These are phyloP conservation scores for Pseudogymnoascus pannorum DNA, from an alignment of 2,329 filamentous ascomycete species.

Conservation along the genomic window DNA sequence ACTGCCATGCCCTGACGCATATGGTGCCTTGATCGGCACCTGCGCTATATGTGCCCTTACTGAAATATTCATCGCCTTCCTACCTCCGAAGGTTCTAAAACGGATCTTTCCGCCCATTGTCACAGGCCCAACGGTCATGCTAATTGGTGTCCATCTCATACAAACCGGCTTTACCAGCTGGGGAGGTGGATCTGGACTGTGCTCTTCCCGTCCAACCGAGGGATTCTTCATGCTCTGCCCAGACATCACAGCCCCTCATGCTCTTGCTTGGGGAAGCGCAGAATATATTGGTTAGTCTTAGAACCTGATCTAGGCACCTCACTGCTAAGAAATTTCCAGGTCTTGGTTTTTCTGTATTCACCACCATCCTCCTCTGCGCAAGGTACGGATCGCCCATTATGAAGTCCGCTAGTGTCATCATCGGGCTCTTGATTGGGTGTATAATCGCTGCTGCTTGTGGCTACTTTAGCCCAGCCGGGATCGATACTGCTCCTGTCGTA, in stretches of 20 bases:
- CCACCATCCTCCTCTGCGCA: constrained; percentile 73
- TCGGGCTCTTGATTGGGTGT: constrained; percentile 68
- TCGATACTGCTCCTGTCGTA: constrained; percentile 58
- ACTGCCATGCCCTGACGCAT: constrained; percentile 57
- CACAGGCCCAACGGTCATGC: constrained; percentile 58
- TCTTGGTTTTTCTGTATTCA: constrained; percentile 75
- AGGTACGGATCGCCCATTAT: constrained; percentile 77
- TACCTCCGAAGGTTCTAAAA: constrained; percentile 50
- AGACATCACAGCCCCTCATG: constrained; percentile 58
- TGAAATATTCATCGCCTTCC: constrained; percentile 59
- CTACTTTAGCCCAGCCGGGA: constrained; percentile 68
- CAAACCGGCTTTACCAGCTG: constrained; percentile 63
- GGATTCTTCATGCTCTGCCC: constrained; percentile 59
- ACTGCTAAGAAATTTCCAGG: too few relatives aligned
- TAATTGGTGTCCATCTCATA: constrained; percentile 62
- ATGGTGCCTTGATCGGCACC: constrained; percentile 56
- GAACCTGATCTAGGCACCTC: too few relatives aligned
- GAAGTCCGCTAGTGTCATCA: constrained; percentile 48
- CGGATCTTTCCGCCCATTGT: constrained; percentile 61
- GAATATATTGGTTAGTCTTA: constrained; percentile 72
- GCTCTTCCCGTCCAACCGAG: constrained; percentile 39
- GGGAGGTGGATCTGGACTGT: constrained; percentile 67
- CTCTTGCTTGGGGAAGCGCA: constrained; percentile 65
- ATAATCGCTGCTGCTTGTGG: constrained; percentile 71
- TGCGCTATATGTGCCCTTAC: constrained; percentile 43